Base-by-base conservation (phyloP, 2,329 filamentous ascomycete genomes). In the Passalora sequoiae region DNA sequence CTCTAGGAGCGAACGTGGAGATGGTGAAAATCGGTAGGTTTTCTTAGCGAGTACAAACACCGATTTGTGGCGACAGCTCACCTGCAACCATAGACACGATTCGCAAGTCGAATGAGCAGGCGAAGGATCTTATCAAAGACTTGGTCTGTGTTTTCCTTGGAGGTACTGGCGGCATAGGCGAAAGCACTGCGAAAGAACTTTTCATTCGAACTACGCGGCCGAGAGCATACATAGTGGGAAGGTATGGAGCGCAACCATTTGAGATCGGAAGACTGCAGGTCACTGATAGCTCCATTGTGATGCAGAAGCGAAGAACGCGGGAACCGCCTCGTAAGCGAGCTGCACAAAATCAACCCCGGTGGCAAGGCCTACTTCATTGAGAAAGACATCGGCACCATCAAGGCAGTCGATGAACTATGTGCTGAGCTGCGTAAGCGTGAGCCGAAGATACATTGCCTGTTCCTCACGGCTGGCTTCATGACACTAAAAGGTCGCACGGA, bases 361-460 rank as follows among this genome's bases (percentile, higher is more conserved):
- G 66, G 66, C 31, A 49, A 61, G 24, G 55, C 64, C 24, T 55
- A 56, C 33, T 71, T 71, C 58, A 62, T 72, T 33, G 58, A 70
- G 47, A 62, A 60, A 29, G 69, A 72, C 46, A 60, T 71, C 35
- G 65, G 62, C 4, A 46, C 66, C 5, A 53, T 72, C 8, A 59
- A 53, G 13, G 67, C 66, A 45, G 68, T 71, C 42, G 69, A 72
- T 47, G 58, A 65, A 44, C 60, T 64, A 12, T 71, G 68, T 56
- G 60, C 63, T 5, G 67, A 77, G 39, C 75, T 82, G 44, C 64
- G 62, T 46, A 55, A 60, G 21, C 72, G 70, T 47, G 77, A 80
- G 55, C 60, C 63, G 27, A 66, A 67, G 19, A 67, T 82, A 46
- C 78, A 81, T 55, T 57, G 79, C 3, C 59, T 81, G 0, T 75